Percentiles rank a stretch among this genome's conserved stretches.
Evolutionary conservation across 2,329 filamentous ascomycete genomes (phyloP).

Genomic region (Neoarthrinium moseri): DNA sequence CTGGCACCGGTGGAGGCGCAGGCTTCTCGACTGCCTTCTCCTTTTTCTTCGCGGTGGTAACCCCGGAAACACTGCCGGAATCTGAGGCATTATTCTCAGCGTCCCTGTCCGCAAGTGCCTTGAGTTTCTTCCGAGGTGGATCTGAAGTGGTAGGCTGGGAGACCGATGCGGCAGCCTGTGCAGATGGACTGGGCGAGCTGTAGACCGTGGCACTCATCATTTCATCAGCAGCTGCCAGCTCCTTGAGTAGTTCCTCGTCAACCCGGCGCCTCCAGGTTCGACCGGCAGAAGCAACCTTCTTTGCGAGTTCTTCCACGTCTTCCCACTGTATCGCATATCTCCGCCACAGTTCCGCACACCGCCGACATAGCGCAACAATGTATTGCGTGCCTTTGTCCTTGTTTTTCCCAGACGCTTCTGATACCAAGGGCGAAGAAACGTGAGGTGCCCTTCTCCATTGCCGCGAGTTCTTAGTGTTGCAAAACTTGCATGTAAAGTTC

Average conservation of each 20-base stretch:
- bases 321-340: conserved; percentile 97
- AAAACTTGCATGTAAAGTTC: conserved; percentile 92
- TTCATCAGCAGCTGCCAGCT: conserved; percentile 65
- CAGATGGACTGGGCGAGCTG: conserved; percentile 30
- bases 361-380: conserved; percentile 80
- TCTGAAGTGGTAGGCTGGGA: conserved; percentile 43
- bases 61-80: conserved; percentile 39
- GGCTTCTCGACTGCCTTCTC: conserved; percentile 58
- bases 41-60: conserved; percentile 54
- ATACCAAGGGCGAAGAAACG: conserved; percentile 68
- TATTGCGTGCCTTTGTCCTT: conserved; percentile 78
- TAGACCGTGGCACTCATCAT: conserved; percentile 45
- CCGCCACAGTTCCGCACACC: conserved; percentile 91
- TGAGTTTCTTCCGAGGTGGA: conserved; percentile 62
- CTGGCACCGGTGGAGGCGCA: conserved; percentile 65
- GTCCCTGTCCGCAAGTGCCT: conserved; percentile 53
- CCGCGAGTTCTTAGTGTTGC: conserved; percentile 72
- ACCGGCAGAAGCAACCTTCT: conserved; percentile 78
- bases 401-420: conserved; percentile 62
- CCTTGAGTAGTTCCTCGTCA: conserved; percentile 85
- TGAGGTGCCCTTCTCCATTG: conserved; percentile 92
- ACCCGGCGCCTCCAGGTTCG: conserved; percentile 85
- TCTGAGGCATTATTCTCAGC: conserved; percentile 46
- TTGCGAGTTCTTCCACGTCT: conserved; percentile 84
- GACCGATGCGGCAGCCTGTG: conserved; percentile 28